Base-by-base conservation (phyloP, 352 stramenopile species). In the Globisporangium splendens region DNA sequence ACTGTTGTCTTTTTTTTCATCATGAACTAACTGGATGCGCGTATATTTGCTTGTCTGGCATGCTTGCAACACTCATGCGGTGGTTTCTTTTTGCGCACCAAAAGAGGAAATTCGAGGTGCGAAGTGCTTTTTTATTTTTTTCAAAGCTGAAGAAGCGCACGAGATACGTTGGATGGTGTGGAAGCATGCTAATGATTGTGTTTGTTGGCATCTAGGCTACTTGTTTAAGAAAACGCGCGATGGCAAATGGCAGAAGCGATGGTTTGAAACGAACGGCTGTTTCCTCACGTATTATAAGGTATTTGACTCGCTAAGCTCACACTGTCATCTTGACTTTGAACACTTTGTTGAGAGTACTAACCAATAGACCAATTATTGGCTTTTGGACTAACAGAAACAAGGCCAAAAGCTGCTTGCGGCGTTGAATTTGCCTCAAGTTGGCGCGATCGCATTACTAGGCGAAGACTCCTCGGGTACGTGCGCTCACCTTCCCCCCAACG, bases 231-330 rank as follows among this genome's bases (percentile, higher is more conserved):
- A 97, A 65, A 96, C 91, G 53, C 87, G 90, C 58, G 89, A 97
- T 57, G 90, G 89, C 67, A 96, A 96, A 68, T 98, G 97, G 97
- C 97, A 99, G 70, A 98, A 97, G 73, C 87, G 97, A 56, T 99
- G 95, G 90, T 99, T 99, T 68, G 97, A 99, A 79, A 98, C 93
- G 10, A 98, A 99, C 67, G 96, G 96, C 49, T 97, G 97, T 70
- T 98, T 98, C 77, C 83, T 99, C 41, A 98, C 96, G 14, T 99
- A 99, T 80, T 99, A 98, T 78, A 99, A 99, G 79, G 87, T 96
- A 62, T 12, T 46, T 18, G 46, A 39, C 14, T 46, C 18, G 8
- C 20, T 18, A 39, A 17, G 11, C 42, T 5, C 18, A 11, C 14
- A 46, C 10, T 39, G 10, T 35, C 28, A 35, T 35, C 28, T 8